Evolutionary conservation across 495 filamentous ascomycete genomes (phyloP), one percentile per base, ranked within the genome.

Genomic region (Aspergillus bridgeri): DNA sequence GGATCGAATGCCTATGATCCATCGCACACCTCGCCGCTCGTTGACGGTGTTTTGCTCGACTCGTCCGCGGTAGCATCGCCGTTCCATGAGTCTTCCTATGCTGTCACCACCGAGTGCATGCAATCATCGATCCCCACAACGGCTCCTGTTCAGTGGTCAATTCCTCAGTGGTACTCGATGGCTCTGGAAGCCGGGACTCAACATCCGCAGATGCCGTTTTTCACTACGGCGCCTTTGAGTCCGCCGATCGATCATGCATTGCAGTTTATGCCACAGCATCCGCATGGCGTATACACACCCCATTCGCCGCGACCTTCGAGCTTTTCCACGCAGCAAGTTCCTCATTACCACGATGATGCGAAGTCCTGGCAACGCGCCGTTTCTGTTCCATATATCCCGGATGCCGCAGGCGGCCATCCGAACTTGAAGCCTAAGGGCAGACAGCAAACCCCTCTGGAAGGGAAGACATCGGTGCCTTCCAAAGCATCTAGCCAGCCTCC

Each of bases 341-440:
- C 63, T 42, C 62, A 59, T 3, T 66, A 53, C 8, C 59, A 68
- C 9, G 60, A 57, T 9, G 68, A 69, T 33, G 13, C 63, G 0
- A 75, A 71, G 61, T 59, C 63, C 15, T 78, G 69, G 69, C 70
- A 67, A 46, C 70, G 69, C 9, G 60, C 64, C 45, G 66, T 72
- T 61, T 66, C 71, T 22, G 60, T 69, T 11, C 63, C 69, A 3
- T 70, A 75, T 54, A 54, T 57, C 22, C 58, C 64, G 38, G 72
- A 70, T 42, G 62, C 61, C 51, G 53, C 62, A 6, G 58, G 61
- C 5, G 63, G 62, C 8, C 53, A 63, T 24, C 23, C 58, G 6
- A 62, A 67, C n/a, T 51, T 63, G 5, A 66, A 69, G 15, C 70
- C 64, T 6, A 60, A 60, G 33, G 47, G 52, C 23, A 20, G 48